Evolutionary conservation across 2,329 filamentous ascomycete species (phyloP), one percentile per base, ranked within the genome.

Genomic region (Aspergillus bombycis): DNA sequence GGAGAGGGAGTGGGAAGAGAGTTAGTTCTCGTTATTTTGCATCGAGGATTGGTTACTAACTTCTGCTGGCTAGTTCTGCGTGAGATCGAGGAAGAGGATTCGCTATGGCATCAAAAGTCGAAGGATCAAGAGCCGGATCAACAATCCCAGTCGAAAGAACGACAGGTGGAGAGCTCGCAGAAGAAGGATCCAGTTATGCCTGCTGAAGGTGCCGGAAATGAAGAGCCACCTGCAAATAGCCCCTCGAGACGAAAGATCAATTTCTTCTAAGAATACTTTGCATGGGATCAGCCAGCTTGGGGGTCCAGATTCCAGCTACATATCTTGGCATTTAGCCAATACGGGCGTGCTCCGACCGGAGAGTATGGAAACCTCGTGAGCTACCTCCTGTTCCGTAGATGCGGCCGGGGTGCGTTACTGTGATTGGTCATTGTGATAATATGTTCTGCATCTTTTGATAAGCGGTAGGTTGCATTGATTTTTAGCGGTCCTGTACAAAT

Each of bases 1-100:
- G 74, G 95, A 99, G 79, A 82, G 85, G 66, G 92, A 93, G 71
- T 99, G 95, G 96, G 91, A 94, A 78, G 89, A 96, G 75, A 88
- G 92, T 91, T 80, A 74, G 85, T 77, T 61, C 58, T 41, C 28
- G 23, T 38, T 62, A 46, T 41, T 41, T 57, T 12, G 41, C 34
- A 28, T 23, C 30, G 10, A 38, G 21, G 26, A 68, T 21, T 41
- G 5, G 38, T 32, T 32, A 12, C 28, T 52, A 34, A 41, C n/a
- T 62, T 34, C 45, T 46, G 11, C 16, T 62, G 26, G 28, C 28
- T 32, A 80, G 78, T 80, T 4, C 64, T 80, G 9, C 71, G 68
- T 53, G 78, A 80, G 62, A 79, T 80, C 38, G 76, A 78, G 60
- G 71, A 73, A 43, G 79, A 80, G 64, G 78, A 80, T 63, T 74